Percentiles rank a stretch among this genome's conserved stretches.
These are phyloP conservation scores for Houttuynia cordata DNA, from an alignment of 164 flowering plant species.

Conservation along the genomic window DNA sequence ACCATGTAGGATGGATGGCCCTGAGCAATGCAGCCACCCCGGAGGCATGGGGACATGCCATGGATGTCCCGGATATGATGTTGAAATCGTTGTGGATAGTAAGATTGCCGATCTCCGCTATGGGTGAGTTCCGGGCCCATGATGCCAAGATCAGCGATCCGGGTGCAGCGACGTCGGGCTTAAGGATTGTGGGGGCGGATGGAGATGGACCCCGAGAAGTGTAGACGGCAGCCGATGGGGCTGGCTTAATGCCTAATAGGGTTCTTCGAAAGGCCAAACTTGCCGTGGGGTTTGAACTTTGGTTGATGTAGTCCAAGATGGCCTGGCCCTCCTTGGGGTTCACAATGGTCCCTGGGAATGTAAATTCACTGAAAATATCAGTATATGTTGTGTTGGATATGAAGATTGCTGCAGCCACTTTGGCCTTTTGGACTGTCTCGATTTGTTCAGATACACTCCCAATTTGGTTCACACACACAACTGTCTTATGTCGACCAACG, in stretches of 20 bases:
- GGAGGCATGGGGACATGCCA: conserved; percentile 31
- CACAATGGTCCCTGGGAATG: conserved; percentile 21
- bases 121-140: conserved; percentile 13
- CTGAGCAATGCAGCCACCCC: conserved; percentile 31
- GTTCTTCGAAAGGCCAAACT: conserved; percentile 26
- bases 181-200: conserved; percentile 8
- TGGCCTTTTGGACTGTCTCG: conserved; percentile 5
- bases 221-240: conserved; percentile 39
- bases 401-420: conserved; percentile 38
- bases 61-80: conserved; percentile 27
- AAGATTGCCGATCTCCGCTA: conserved; percentile 4
- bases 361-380: neutral
- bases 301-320: conserved; percentile 19
- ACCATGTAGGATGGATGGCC: conserved; percentile 35
- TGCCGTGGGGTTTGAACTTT: conserved; percentile 11
- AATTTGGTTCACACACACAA: conserved; percentile 8
- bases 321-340: conserved; percentile 8
- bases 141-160: conserved; percentile 34
- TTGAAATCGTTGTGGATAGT: conserved; percentile 16
- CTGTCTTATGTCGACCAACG: conserved; percentile 1
- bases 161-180: conserved; percentile 26
- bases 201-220: conserved; percentile 30
- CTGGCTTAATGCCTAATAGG: conserved; percentile 25
- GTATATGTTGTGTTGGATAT: conserved; percentile 17
- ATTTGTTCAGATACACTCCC: conserved; percentile 18